Evolutionary conservation across 805 yeast genomes (phyloP).

Genomic region (Metschnikowia sp.): DNA sequence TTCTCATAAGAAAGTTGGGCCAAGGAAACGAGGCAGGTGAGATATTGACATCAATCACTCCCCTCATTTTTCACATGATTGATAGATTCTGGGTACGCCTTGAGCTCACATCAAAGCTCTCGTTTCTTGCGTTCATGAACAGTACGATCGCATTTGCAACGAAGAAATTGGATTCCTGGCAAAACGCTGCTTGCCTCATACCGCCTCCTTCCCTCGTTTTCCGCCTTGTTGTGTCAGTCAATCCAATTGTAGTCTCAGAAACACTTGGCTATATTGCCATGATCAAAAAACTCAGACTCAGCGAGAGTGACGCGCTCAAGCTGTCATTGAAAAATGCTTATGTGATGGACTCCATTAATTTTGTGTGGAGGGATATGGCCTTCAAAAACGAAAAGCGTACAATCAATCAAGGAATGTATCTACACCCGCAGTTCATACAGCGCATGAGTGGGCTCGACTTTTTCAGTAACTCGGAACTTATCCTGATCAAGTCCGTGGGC

Average conservation of each 20-base stretch:
- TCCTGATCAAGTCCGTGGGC: slow-evolving; percentile 30
- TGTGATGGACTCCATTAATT: slow-evolving; percentile 54
- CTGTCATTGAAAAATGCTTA: slow-evolving; percentile 45
- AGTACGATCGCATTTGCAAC: background rate
- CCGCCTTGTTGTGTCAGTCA: slow-evolving; percentile 36
- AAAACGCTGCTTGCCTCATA: slow-evolving; percentile 1
- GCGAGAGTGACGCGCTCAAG: slow-evolving; percentile 14
- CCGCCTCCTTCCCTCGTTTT: slow-evolving; percentile 39
- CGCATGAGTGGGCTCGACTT: slow-evolving; percentile 28
- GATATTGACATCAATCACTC: background rate
- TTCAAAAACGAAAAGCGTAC: slow-evolving; percentile 35
- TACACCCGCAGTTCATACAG: slow-evolving; percentile 30
- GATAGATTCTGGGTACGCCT: background rate
- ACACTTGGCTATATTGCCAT: slow-evolving; percentile 45
- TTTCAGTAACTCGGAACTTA: slow-evolving; percentile 30
- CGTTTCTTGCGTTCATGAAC: slow-evolving; percentile 1
- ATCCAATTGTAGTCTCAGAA: slow-evolving; percentile 45
- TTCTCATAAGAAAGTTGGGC: background rate
- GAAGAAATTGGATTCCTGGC: background rate
- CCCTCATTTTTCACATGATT: background rate
- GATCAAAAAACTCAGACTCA: slow-evolving; percentile 32
- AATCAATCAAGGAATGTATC: slow-evolving; percentile 37
- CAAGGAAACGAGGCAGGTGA: background rate
- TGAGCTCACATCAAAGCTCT: background rate
- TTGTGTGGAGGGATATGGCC: slow-evolving; percentile 55